phyloP scores from a whole-genome alignment of 768 basidiomycete species.

The Lentinus brumalis region DNA sequence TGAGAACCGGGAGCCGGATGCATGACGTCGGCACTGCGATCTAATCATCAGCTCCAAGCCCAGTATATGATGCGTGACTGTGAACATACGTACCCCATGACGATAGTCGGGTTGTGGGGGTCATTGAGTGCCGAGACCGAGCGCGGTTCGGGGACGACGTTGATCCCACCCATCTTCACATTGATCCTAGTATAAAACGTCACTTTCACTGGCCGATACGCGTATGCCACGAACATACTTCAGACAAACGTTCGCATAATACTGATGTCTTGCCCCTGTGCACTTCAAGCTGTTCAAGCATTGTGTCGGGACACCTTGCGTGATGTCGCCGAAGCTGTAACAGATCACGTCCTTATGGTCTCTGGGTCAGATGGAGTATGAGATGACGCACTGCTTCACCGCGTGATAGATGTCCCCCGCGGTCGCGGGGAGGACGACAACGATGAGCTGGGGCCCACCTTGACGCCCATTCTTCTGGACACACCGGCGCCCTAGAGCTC shows the following conservation, averaged over 20 bases:
- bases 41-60: background rate
- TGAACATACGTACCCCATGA: constrained; percentile 55
- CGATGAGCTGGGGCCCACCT: constrained; percentile 54
- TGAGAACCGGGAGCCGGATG: constrained; percentile 80
- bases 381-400: constrained; percentile 67
- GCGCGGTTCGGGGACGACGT: constrained; percentile 70
- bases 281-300: constrained; percentile 73
- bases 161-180: constrained; percentile 84
- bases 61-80: too few relatives aligned
- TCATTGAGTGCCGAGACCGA: constrained; percentile 69
- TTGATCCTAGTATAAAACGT: constrained; percentile 56
- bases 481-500: constrained; percentile 51
- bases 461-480: constrained; percentile 34
- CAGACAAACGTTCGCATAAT: constrained; percentile 78
- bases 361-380: background rate
- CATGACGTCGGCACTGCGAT: constrained; percentile 68
- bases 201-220: background rate
- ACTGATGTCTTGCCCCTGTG: constrained; percentile 68
- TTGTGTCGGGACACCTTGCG: constrained; percentile 75
- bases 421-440: constrained; percentile 71
- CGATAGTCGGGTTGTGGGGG: constrained; percentile 71
- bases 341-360: background rate
- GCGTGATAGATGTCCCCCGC: constrained; percentile 76
- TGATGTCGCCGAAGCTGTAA: constrained; percentile 70
- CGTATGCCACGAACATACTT: constrained; percentile 50